Conservation (phyloP, 129 eudicot species). For the Cynara cardunculus region DNA sequence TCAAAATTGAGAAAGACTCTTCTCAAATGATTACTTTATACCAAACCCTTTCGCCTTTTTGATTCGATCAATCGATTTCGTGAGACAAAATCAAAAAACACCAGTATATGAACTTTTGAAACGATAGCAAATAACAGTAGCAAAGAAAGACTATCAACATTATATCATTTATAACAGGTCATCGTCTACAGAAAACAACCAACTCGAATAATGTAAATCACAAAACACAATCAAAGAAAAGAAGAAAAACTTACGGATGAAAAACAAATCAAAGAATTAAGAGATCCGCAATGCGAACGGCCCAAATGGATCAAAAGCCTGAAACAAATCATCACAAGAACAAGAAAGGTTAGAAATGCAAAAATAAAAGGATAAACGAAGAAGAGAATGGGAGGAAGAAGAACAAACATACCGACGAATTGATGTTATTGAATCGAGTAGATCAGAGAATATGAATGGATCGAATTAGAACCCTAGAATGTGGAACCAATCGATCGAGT, state of each 20-base stretch:
- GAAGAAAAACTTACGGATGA: constrained; percentile 37
- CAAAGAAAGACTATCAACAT: not conserved
- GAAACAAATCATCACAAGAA: constrained; percentile 6
- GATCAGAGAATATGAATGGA: constrained; percentile 7
- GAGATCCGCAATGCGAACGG: constrained; percentile 33
- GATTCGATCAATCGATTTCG: not conserved
- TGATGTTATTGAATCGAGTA: constrained; percentile 2
- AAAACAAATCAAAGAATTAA: constrained; percentile 16
- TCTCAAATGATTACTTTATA: not conserved
- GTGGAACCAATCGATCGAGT: constrained; percentile 32
- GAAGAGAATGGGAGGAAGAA: not conserved
- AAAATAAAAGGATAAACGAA: not conserved
- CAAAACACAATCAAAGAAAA: too few species aligned
- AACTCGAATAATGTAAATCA: not conserved
- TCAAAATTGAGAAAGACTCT: too few species aligned
- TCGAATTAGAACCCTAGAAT: constrained; percentile 23
- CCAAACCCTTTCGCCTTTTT: not conserved
- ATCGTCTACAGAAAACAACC: not conserved
- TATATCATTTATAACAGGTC: not conserved
- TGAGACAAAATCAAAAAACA: not conserved
- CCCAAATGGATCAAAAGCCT: constrained; percentile 41
- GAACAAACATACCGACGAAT: constrained; percentile 28
- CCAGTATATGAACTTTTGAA: not conserved
- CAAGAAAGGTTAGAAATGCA: not conserved
- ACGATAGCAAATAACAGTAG: not conserved